These are phyloP conservation scores for Haplosporangium sp. DNA, from an alignment of 371 early-diverging fungal species.

Conservation along the genomic window DNA sequence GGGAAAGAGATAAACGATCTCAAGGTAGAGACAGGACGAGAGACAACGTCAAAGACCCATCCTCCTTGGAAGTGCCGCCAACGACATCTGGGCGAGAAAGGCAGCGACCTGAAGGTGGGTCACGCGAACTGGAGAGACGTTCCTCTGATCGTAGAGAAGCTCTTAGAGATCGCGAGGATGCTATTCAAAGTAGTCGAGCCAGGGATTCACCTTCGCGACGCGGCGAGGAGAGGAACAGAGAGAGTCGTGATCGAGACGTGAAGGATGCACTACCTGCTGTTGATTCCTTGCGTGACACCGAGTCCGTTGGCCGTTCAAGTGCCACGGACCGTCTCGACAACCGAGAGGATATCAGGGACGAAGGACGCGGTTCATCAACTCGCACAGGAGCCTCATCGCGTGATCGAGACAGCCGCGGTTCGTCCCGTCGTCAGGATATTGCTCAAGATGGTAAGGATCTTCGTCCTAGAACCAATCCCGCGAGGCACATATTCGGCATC, in stretches of 20 bases:
- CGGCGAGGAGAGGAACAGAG: constrained; percentile 11
- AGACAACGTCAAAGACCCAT: constrained; percentile 12
- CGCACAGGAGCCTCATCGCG: constrained; percentile 8
- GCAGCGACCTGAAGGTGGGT: constrained; percentile 8
- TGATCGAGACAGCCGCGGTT: constrained; percentile 22
- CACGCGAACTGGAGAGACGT: constrained; percentile 26
- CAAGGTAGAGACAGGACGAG: constrained; percentile 20
- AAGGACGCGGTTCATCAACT: constrained; percentile 1
- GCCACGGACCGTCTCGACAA: background rate
- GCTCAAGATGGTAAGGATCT: constrained; percentile 20
- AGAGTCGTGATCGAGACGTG: constrained; percentile 21
- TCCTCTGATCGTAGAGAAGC: constrained; percentile 18
- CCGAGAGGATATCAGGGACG: constrained; percentile 14
- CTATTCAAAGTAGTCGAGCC: constrained; percentile 5
- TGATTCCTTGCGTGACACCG: background rate
- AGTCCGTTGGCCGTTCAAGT: background rate
- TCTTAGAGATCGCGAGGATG: constrained; percentile 19
- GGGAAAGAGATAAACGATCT: constrained; percentile 11
- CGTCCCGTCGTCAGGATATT: constrained; percentile 29
- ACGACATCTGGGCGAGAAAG: constrained; percentile 18
- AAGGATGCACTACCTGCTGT: background rate
- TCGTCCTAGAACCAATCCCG: background rate
- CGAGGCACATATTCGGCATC: too few relatives aligned
- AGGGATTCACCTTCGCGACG: constrained; percentile 12
- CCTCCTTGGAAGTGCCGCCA: background rate